Conservation (phyloP, 352 stramenopile genomes). For the Pythium brachiatum region DNA sequence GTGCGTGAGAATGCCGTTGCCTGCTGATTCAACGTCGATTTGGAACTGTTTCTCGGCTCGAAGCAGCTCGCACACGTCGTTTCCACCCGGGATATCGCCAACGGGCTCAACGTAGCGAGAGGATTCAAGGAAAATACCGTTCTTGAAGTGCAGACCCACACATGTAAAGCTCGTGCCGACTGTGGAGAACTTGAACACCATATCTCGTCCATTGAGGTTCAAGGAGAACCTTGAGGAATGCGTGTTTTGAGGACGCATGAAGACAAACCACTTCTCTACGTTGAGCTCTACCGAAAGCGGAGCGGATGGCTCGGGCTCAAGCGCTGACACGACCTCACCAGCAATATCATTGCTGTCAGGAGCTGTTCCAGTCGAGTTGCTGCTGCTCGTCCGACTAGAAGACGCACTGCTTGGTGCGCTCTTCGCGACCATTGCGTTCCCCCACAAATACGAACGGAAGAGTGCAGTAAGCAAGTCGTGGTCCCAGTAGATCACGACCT, state of each 20-base stretch:
- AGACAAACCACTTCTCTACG: constrained; percentile 55
- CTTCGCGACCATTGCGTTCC: constrained; percentile 24
- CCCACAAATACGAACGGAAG: constrained; percentile 53
- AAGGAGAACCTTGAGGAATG: constrained; percentile 41
- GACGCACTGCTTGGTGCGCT: constrained; percentile 30
- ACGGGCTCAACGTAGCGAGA: constrained; percentile 29
- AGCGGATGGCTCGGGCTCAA: constrained; percentile 1
- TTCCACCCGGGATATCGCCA: constrained; percentile 4
- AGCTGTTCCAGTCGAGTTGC: constrained; percentile 9
- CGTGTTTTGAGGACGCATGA: constrained; percentile 47
- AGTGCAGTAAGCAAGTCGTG: constrained; percentile 61
- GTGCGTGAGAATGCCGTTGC: constrained; percentile 41
- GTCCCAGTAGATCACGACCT: constrained; percentile 67
- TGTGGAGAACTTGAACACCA: constrained; percentile 45
- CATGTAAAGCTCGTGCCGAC: constrained; percentile 30
- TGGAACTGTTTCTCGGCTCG: constrained; percentile 28
- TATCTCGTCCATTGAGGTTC: constrained; percentile 34
- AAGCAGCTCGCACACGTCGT: constrained; percentile 51
- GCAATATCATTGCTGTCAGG: neutral
- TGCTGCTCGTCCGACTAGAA: constrained; percentile 34
- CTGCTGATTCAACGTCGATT: constrained; percentile 40
- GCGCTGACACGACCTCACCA: neutral
- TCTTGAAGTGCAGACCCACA: constrained; percentile 34
- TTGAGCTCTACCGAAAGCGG: constrained; percentile 42
- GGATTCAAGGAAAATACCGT: constrained; percentile 41